Percentiles rank a stretch among this genome's conserved stretches.
phyloP scores from a whole-genome alignment of 179 eudicot genomes.

The Actinidia arguta region DNA sequence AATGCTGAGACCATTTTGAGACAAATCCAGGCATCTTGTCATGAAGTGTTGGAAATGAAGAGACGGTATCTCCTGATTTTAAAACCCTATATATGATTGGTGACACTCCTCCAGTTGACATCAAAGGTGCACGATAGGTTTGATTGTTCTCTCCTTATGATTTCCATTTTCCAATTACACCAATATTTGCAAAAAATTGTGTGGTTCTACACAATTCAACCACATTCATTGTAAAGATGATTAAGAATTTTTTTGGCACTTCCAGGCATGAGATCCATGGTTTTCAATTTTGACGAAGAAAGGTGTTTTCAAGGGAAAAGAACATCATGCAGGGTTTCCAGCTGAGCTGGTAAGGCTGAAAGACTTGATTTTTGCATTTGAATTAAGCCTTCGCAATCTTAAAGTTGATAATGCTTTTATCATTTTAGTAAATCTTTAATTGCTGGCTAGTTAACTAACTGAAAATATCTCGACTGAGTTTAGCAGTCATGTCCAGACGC shows the following conservation, averaged over 20 bases:
- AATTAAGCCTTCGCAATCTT: not conserved
- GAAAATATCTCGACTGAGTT: no score
- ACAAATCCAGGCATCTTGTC: conserved; percentile 35
- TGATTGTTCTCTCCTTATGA: conserved; percentile 22
- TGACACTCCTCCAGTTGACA: conserved; percentile 84
- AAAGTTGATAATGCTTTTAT: no score
- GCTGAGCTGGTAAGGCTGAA: conserved; percentile 65
- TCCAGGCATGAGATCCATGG: conserved; percentile 85
- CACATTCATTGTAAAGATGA: not conserved
- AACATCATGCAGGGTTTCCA: conserved; percentile 59
- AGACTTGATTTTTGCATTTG: not conserved
- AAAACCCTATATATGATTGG: conserved; percentile 81
- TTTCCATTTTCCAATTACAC: not conserved
- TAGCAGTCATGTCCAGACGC: not conserved
- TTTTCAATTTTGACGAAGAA: conserved; percentile 81
- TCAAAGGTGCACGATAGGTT: conserved; percentile 81
- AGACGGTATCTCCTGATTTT: conserved; percentile 38
- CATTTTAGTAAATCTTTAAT: no score
- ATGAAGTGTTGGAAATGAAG: conserved; percentile 20
- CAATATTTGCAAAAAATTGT: not conserved
- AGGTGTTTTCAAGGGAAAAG: conserved; percentile 76
- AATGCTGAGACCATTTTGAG: conserved; percentile 62
- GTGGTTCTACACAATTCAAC: not conserved
- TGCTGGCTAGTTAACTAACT: no score
- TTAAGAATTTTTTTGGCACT: not conserved